Conservation (phyloP, 208 protist genomes). For the Herpetomonas samuelpessoai region DNA sequence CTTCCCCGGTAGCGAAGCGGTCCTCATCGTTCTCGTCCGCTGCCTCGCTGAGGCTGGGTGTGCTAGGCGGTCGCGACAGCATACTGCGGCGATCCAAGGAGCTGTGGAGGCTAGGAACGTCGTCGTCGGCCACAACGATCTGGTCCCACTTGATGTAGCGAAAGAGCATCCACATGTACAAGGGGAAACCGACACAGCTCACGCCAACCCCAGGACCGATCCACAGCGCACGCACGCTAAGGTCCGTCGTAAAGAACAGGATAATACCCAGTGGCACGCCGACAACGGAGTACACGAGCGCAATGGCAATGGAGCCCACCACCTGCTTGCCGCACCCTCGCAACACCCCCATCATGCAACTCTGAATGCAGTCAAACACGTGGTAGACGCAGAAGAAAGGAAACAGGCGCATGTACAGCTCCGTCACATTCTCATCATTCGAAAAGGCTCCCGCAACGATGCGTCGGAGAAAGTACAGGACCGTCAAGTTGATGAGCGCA, state of each 20-base stretch:
- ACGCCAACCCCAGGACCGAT: constrained; percentile 61
- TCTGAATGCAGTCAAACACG: constrained; percentile 69
- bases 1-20: neutral
- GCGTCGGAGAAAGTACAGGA: constrained; percentile 25
- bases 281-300: constrained; percentile 65
- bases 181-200: constrained; percentile 49
- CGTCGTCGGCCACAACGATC: constrained; percentile 28
- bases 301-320: constrained; percentile 57
- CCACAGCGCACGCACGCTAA: constrained; percentile 71
- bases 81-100: constrained; percentile 18
- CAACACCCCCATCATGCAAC: constrained; percentile 80
- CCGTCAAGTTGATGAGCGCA: constrained; percentile 39
- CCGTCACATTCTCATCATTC: constrained; percentile 22
- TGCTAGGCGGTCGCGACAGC: constrained; percentile 1
- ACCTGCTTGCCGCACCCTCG: constrained; percentile 68
- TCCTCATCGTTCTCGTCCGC: neutral
- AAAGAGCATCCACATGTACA: constrained; percentile 63
- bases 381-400: constrained; percentile 57
- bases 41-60: constrained; percentile 3
- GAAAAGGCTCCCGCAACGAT: constrained; percentile 53
- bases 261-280: constrained; percentile 62
- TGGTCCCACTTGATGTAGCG: constrained; percentile 64
- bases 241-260: constrained; percentile 51
- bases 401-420: constrained; percentile 32
- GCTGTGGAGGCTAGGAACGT: constrained; percentile 20